Base-by-base conservation (phyloP, 768 basidiomycete genomes). In the Obba rivulosa region DNA sequence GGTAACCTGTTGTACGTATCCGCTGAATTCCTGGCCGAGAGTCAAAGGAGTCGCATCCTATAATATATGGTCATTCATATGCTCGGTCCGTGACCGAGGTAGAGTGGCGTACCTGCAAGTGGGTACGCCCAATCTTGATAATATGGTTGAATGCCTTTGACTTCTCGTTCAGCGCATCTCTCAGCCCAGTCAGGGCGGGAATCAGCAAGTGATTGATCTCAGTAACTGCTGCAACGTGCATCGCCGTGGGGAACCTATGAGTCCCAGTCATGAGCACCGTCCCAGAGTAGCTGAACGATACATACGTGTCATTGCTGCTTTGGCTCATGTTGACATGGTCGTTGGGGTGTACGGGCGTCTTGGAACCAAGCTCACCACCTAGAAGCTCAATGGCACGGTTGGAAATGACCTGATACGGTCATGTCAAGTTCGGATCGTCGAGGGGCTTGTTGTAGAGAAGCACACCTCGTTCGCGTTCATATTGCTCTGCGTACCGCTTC, bases 321-420 rank as follows among this genome's bases (percentile, higher is more conserved):
- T 98, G 95, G 66, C 91, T 92, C 88, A 87, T 95, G 75, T 99
- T 99, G 60, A 97, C 94, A 69, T 99, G 96, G 64, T 99, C 96
- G 67, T 99, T 99, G 34, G 96, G 96, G 66, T 99, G 96, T 2
- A 99, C 94, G 8, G 96, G 96, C 60, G 77, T 91, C 77, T 98
- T 99, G 40, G 89, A 92, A 28, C 96, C 96, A 48, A 97, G 75
- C 70, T 93, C 78, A 16, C 96, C 96, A 7, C 96, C 96, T 51
- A 98, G 82, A 52, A 96, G 71, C 71, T 99, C 92, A 62, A 98
- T 99, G 28, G 96, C 96, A 50, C 95, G 85, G 68, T 99, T 99
- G 21, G 94, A 95, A 63, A 99, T 94, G 59, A 97, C 94, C 90
- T 92, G 50, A 36, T 22, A 18, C 17, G 20, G 16, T n/a, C 11